Evolutionary conservation across 805 yeast genomes (phyloP).

Genomic region (Saccharomyces paradoxus): DNA sequence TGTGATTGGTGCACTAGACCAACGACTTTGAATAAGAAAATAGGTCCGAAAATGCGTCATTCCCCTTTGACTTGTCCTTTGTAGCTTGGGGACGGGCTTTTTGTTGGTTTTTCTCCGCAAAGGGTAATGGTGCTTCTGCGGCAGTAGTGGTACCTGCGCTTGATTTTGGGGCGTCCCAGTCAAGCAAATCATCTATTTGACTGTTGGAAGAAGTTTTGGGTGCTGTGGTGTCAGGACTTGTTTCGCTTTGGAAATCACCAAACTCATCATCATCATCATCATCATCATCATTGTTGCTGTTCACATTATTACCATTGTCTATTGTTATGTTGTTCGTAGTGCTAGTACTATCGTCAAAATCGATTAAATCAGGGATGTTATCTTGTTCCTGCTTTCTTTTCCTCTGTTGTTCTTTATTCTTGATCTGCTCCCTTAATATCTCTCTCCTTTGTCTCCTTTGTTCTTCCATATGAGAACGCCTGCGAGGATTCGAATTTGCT

Average conservation of each 20-base stretch:
- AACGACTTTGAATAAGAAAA: conserved; percentile 27
- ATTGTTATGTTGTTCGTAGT: background rate
- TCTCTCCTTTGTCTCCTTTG: conserved; percentile 33
- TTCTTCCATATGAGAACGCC: conserved; percentile 25
- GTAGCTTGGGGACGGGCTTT: conserved; percentile 4
- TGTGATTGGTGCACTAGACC: conserved; percentile 8
- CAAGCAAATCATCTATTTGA: conserved; percentile 12
- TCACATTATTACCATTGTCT: background rate
- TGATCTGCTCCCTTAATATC: conserved; percentile 30
- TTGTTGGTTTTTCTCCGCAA: conserved; percentile 4
- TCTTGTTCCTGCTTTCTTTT: conserved; percentile 20
- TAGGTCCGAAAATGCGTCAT: conserved; percentile 27
- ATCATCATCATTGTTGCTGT: conserved; percentile 5
- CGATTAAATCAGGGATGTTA: conserved; percentile 26
- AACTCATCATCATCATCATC: conserved; percentile 31
- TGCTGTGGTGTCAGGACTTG: conserved; percentile 9
- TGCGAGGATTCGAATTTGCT: conserved; percentile 12
- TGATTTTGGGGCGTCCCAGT: conserved; percentile 5
- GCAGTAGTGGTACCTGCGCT: conserved; percentile 6
- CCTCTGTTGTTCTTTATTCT: conserved; percentile 27
- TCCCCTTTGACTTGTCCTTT: conserved; percentile 3
- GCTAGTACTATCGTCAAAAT: conserved; percentile 20
- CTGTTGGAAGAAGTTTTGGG: conserved; percentile 2
- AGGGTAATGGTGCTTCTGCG: conserved; percentile 4
- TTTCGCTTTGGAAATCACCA: conserved; percentile 32